These are phyloP conservation scores for Auricularia heimuer DNA, from an alignment of 768 basidiomycete species.

Conservation along the genomic window DNA sequence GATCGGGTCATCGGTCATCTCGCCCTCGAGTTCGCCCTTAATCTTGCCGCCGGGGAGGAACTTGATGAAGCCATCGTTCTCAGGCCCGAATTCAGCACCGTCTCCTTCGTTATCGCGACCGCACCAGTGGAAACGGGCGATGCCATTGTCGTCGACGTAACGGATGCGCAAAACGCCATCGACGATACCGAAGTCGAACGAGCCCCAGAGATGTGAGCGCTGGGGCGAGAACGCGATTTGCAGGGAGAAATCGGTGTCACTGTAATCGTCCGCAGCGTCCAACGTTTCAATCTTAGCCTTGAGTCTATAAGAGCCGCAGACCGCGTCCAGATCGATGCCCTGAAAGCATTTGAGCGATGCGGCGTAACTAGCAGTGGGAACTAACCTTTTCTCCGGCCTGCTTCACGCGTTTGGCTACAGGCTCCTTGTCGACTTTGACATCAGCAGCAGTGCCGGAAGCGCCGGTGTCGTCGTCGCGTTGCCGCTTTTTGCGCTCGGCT, in stretches of 20 bases:
- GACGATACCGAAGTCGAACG: neutral
- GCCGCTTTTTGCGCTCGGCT: no score
- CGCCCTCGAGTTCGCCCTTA: neutral
- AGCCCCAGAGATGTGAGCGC: neutral
- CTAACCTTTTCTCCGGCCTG: no score
- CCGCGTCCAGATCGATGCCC: no score
- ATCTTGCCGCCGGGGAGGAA: neutral
- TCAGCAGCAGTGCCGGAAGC: no score
- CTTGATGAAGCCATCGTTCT: neutral
- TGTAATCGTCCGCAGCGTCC: neutral
- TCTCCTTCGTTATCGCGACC: neutral
- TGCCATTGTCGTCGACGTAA: neutral
- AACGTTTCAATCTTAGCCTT: neutral
- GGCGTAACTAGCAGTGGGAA: no score
- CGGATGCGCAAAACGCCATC: neutral
- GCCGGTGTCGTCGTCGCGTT: no score
- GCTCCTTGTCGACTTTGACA: no score
- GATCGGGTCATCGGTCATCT: neutral
- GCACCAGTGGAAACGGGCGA: neutral
- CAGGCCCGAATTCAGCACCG: neutral
- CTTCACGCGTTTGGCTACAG: no score
- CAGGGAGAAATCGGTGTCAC: neutral
- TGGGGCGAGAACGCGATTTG: neutral
- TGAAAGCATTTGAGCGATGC: no score
- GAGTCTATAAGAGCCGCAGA: no score